phyloP scores from a whole-genome alignment of 2,329 filamentous ascomycete genomes.

The Neopestalotiopsis rosae region DNA sequence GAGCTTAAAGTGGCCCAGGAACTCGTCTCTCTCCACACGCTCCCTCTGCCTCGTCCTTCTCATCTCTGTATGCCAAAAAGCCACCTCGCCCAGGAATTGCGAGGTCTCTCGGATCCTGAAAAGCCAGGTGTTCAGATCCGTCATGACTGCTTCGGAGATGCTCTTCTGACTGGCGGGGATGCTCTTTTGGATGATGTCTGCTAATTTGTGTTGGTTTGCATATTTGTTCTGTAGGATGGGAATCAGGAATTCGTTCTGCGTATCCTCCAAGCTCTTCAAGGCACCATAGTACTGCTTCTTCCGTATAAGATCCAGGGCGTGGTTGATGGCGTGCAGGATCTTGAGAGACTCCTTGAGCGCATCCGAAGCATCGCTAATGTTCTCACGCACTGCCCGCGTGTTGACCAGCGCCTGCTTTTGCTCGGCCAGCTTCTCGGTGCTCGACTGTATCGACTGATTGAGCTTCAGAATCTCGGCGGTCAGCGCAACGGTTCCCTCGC shows the following conservation, averaged over 20 bases:
- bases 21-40: conserved; percentile 75
- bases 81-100: conserved; percentile 93
- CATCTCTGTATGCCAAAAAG: conserved; percentile 94
- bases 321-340: conserved; percentile 89
- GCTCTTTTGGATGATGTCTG: conserved; percentile 93
- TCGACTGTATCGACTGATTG: conserved; percentile 93
- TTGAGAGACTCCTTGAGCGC: conserved; percentile 90
- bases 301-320: conserved; percentile 87
- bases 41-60: conserved; percentile 83
- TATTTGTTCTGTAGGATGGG: conserved; percentile 78
- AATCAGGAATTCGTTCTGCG: conserved; percentile 91
- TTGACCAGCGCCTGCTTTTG: conserved; percentile 96
- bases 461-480: conserved; percentile 91
- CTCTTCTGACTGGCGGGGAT: conserved; percentile 91
- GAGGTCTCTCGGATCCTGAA: conserved; percentile 95
- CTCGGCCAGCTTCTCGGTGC: conserved; percentile 90
- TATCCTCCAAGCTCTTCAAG: conserved; percentile 88
- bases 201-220: conserved; percentile 92
- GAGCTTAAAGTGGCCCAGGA: conserved; percentile 82
- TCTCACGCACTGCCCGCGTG: conserved; percentile 88
- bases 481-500: conserved; percentile 86
- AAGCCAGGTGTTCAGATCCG: conserved; percentile 94
- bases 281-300: conserved; percentile 97
- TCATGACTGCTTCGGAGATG: conserved; percentile 97
- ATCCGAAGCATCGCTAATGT: conserved; percentile 90